These are phyloP conservation scores for Fusarium sp. DNA, from an alignment of 2,329 filamentous ascomycete species.

Conservation along the genomic window DNA sequence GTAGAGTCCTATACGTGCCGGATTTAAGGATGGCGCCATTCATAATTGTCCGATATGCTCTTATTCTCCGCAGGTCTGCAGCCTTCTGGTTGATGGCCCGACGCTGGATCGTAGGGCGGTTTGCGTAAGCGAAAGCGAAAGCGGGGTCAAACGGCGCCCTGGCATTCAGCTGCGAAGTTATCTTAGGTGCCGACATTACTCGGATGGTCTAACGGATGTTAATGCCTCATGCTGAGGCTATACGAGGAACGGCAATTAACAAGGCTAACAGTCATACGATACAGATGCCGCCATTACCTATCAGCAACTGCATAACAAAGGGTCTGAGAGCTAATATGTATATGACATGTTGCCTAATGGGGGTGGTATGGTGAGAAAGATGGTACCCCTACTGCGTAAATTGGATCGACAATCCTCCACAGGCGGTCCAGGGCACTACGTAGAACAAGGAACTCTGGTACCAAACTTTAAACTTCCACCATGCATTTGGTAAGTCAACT, in stretches of 20 bases:
- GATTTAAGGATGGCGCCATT: not conserved
- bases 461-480: not conserved
- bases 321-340: not conserved
- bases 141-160: no score
- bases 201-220: not conserved
- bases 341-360: not conserved
- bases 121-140: not conserved
- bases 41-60: not conserved
- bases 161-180: not conserved
- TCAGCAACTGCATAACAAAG: fast-evolving
- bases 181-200: not conserved
- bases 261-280: not conserved
- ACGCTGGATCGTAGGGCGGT: fast-evolving
- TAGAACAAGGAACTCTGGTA: not conserved
- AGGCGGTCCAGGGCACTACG: not conserved
- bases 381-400: not conserved
- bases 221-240: not conserved
- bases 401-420: not conserved
- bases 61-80: fast-evolving
- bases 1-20: no score
- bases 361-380: not conserved
- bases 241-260: not conserved
- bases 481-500: not conserved
- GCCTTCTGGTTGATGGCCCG: not conserved
- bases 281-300: no score